Conservation (phyloP, 768 basidiomycete species). For the Fomitopsis serialis region DNA sequence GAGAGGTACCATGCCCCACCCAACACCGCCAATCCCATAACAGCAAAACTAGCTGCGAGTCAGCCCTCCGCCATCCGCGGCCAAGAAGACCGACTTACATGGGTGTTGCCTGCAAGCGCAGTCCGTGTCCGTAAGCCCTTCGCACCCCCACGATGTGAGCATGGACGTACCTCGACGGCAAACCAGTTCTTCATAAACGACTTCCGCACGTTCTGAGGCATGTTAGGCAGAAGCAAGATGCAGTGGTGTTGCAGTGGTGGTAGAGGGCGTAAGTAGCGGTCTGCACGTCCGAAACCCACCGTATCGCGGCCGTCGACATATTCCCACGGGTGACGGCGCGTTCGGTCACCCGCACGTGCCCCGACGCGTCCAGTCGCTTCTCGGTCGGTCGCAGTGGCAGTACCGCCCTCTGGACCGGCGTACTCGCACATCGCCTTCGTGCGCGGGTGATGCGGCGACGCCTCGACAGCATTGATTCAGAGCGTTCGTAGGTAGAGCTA, state of each 20-base stretch:
- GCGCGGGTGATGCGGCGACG: too few relatives aligned
- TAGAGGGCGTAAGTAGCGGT: slow-evolving; percentile 5
- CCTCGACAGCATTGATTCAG: too few relatives aligned
- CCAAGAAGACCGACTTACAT: slow-evolving; percentile 30
- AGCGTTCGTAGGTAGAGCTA: too few relatives aligned
- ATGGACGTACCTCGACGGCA: slow-evolving; percentile 56
- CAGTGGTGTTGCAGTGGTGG: background rate
- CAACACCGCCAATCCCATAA: slow-evolving; percentile 40
- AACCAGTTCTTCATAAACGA: slow-evolving; percentile 62
- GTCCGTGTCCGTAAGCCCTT: too few relatives aligned
- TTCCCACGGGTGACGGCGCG: slow-evolving; percentile 11
- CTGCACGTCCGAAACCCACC: slow-evolving; percentile 6
- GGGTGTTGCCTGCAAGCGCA: slow-evolving; percentile 37
- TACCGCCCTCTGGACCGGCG: too few relatives aligned
- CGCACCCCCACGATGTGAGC: background rate
- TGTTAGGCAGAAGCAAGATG: slow-evolving; percentile 5
- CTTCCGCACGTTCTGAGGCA: slow-evolving; percentile 22
- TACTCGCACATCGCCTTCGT: too few relatives aligned
- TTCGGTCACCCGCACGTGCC: slow-evolving; percentile 9
- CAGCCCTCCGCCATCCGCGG: background rate
- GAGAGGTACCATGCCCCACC: slow-evolving; percentile 40
- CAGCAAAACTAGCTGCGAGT: slow-evolving; percentile 33
- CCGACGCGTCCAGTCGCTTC: slow-evolving; percentile 9
- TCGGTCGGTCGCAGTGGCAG: background rate
- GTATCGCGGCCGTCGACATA: background rate